Evolutionary conservation across 192 early-diverging fungal species (phyloP).

Genomic region (Polychytrium aggregatum): DNA sequence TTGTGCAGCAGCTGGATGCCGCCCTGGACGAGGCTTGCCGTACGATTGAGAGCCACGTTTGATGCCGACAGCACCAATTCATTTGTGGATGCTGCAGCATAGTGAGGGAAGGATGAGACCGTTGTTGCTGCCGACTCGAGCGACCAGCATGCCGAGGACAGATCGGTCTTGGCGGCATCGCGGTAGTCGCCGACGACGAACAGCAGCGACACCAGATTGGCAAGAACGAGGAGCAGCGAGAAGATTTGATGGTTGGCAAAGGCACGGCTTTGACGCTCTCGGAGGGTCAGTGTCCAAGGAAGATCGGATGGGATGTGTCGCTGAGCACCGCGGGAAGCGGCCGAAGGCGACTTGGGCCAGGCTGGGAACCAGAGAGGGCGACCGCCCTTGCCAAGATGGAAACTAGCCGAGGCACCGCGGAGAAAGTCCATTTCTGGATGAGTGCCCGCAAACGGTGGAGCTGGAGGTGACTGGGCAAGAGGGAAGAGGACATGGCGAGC

Average conservation of each 20-base stretch:
- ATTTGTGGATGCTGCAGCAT: slow-evolving; percentile 10
- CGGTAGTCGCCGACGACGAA: slow-evolving; percentile 2
- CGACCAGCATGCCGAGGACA: slow-evolving; percentile 5
- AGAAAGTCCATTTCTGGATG: too few species aligned
- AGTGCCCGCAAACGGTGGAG: too few species aligned
- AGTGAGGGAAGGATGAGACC: slow-evolving; percentile 11
- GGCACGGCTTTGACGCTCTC: slow-evolving; percentile 9
- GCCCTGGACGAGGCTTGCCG: slow-evolving; percentile 3
- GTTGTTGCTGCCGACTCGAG: slow-evolving; percentile 11
- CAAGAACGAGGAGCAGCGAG: slow-evolving; percentile 5
- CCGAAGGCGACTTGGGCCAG: too few species aligned
- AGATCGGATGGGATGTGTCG: too few species aligned
- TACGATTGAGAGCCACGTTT: slow-evolving; percentile 5
- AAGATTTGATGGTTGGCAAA: slow-evolving; percentile 11
- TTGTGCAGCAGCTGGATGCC: slow-evolving; percentile 7
- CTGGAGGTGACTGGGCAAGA: too few species aligned
- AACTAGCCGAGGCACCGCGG: too few species aligned
- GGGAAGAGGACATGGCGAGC: too few species aligned
- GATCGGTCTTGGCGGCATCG: slow-evolving; percentile 3
- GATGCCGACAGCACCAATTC: neutral
- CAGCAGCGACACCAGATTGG: slow-evolving; percentile 3
- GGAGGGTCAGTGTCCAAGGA: too few species aligned
- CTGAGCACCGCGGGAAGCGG: too few species aligned
- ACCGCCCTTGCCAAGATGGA: too few species aligned
- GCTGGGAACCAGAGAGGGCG: too few species aligned